Base-by-base conservation (phyloP, 345 rosid genomes). In the Acer yangbiense region DNA sequence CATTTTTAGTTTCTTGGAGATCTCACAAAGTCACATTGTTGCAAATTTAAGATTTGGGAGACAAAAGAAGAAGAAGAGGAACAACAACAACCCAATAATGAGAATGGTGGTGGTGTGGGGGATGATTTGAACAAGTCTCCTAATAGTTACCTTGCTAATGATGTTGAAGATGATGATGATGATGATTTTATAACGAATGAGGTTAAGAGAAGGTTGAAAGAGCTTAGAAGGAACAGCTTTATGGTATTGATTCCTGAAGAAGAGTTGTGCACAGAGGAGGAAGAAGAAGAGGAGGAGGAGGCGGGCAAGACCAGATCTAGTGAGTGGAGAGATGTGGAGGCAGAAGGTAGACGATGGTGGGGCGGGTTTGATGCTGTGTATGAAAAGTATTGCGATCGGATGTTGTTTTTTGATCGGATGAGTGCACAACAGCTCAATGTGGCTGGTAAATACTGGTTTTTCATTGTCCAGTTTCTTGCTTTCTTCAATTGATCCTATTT, bases 221-320 rank as follows among this genome's bases (percentile, higher is more conserved):
- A 91, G 79, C 87, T 96, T 18, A 89, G 97, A 70, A 90, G 92
- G 80, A 96, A 92, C 85, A 96, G 95, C 80, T 96, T 94, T 81
- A 88, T 94, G 98, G 97, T 85, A 52, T 83, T 94, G 89, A 96
- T 96, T 64, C 99, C 99, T 13, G 98, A 95, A 82, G 99, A 95
- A 21, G 88, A 92, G 14, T 86, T 86, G 44, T 85, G 83, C 1
- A 88, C 86, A 9, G 94, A 90, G 50, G 95, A 90, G 39, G 97
- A 88, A 17, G 89, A 89, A 2, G 85, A 85, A 20, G 93, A 77
- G 2, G 27, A 25, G 64, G 90, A 76, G n/a, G n/a, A n/a, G n/a
- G 89, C 81, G 70, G 92, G 81, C 54, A 98, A 86, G 86, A 90
- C 90, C 20, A 86, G 86, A 77, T 85, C 90, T 14, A 79, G 68